phyloP scores from a whole-genome alignment of 768 basidiomycete species.

The Calvatia gigantea region DNA sequence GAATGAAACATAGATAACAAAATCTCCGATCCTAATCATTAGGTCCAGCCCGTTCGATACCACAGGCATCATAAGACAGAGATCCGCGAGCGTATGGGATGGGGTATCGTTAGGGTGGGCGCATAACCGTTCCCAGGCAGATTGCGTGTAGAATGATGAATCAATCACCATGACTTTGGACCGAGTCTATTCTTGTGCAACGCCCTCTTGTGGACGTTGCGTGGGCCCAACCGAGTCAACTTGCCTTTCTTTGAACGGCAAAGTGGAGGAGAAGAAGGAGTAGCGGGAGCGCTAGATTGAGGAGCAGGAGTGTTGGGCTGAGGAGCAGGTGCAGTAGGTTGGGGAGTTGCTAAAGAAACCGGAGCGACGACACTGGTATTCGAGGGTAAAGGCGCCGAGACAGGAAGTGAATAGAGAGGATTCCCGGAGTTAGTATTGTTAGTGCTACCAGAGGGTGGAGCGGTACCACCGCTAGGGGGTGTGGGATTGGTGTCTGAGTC shows the following conservation, averaged over 20 bases:
- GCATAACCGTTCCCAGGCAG: neutral
- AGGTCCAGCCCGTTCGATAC: too few relatives aligned
- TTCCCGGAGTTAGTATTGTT: neutral
- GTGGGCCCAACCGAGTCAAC: neutral
- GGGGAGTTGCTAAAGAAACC: neutral
- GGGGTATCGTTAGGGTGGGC: too few relatives aligned
- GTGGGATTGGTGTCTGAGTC: neutral
- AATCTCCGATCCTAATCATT: too few relatives aligned
- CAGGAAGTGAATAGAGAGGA: neutral
- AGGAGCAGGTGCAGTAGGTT: neutral
- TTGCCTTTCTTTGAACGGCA: neutral
- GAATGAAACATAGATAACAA: too few relatives aligned
- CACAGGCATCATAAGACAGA: too few relatives aligned
- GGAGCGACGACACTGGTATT: neutral
- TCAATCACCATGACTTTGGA: neutral
- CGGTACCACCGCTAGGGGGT: neutral
- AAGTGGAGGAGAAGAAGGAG: neutral
- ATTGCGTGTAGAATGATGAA: neutral
- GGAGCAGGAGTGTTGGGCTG: too few relatives aligned
- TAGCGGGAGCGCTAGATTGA: neutral
- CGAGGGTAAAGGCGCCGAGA: neutral
- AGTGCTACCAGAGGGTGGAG: neutral
- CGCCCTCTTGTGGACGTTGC: neutral
- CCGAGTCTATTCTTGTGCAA: slow-evolving; percentile 1
- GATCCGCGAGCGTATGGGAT: too few relatives aligned